phyloP scores from a whole-genome alignment of 2,329 filamentous ascomycete species.

The Lachnellula suecica region DNA sequence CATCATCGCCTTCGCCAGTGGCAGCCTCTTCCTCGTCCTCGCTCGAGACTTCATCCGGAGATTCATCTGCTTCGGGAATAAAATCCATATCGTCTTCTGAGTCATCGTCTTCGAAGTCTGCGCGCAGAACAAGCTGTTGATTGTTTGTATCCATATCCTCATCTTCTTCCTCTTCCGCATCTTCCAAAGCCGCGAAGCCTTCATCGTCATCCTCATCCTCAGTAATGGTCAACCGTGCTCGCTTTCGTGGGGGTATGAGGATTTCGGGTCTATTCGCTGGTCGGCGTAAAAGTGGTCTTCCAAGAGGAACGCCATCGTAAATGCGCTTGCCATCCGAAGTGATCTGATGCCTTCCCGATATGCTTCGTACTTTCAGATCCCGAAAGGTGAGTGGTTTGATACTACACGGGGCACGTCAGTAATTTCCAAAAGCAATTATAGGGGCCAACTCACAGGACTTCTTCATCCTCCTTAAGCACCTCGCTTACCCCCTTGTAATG shows the following conservation, averaged over 20 bases:
- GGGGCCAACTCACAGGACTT: constrained; percentile 67
- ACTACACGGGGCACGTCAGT: constrained; percentile 41
- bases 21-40: constrained; percentile 7
- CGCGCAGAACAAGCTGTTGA: constrained; percentile 24
- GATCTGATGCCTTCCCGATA: constrained; percentile 82
- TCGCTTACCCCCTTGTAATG: constrained; percentile 75
- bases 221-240: constrained; percentile 50
- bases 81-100: constrained; percentile 29
- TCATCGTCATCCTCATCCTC: constrained; percentile 39
- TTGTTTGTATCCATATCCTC: constrained; percentile 31
- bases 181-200: constrained; percentile 23
- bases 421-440: background rate
- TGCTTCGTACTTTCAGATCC: constrained; percentile 69
- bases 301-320: constrained; percentile 83
- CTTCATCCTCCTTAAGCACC: constrained; percentile 78
- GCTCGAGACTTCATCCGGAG: constrained; percentile 25
- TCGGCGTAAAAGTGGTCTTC: constrained; percentile 64
- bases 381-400: constrained; percentile 76
- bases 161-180: constrained; percentile 26
- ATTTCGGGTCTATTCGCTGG: constrained; percentile 64
- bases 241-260: constrained; percentile 72
- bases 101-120: constrained; percentile 38
- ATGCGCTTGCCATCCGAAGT: constrained; percentile 75
- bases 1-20: constrained; percentile 14
- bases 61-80: constrained; percentile 20